Conservation (phyloP, 2,329 filamentous ascomycete species). For the Aspergillus sp. region DNA sequence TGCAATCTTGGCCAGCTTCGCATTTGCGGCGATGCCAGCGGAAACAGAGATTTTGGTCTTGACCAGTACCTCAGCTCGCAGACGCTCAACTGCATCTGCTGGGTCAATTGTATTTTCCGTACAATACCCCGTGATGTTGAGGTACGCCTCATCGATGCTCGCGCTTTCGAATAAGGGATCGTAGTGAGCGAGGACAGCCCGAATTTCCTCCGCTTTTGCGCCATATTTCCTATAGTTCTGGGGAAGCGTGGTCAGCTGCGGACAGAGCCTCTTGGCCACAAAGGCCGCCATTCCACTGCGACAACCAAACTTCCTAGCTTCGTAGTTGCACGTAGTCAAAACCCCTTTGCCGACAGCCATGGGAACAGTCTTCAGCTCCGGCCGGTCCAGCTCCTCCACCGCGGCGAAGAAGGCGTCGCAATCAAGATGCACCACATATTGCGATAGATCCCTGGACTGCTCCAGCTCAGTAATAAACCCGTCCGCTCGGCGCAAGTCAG, state of each 20-base stretch:
- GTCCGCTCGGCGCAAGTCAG: slow-evolving; percentile 67
- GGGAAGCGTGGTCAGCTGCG: slow-evolving; percentile 69
- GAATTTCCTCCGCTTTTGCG: slow-evolving; percentile 79
- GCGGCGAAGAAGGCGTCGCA: slow-evolving; percentile 97
- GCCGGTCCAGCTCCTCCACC: slow-evolving; percentile 74
- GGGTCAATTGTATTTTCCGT: slow-evolving; percentile 56
- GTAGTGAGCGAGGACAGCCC: slow-evolving; percentile 73
- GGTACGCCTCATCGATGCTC: slow-evolving; percentile 90
- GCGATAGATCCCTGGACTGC: slow-evolving; percentile 65
- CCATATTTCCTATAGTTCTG: slow-evolving; percentile 86
- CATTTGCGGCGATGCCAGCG: slow-evolving; percentile 87
- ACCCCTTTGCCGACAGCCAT: slow-evolving; percentile 80
- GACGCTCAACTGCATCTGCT: slow-evolving; percentile 63
- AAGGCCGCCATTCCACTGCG: slow-evolving; percentile 94
- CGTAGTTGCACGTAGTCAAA: slow-evolving; percentile 71
- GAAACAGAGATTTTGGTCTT: slow-evolving; percentile 79
- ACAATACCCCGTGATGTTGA: slow-evolving; percentile 90
- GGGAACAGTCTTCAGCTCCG: slow-evolving; percentile 74
- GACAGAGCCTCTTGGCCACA: slow-evolving; percentile 89
- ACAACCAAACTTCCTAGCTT: slow-evolving; percentile 80
- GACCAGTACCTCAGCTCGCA: slow-evolving; percentile 67
- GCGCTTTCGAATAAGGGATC: slow-evolving; percentile 86
- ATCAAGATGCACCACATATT: slow-evolving; percentile 82
- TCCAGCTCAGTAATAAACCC: slow-evolving; percentile 74
- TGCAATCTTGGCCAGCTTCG: slow-evolving; percentile 87